Conservation (phyloP, 176 grass and related monocot genomes). For the Elaeis guineensis region DNA sequence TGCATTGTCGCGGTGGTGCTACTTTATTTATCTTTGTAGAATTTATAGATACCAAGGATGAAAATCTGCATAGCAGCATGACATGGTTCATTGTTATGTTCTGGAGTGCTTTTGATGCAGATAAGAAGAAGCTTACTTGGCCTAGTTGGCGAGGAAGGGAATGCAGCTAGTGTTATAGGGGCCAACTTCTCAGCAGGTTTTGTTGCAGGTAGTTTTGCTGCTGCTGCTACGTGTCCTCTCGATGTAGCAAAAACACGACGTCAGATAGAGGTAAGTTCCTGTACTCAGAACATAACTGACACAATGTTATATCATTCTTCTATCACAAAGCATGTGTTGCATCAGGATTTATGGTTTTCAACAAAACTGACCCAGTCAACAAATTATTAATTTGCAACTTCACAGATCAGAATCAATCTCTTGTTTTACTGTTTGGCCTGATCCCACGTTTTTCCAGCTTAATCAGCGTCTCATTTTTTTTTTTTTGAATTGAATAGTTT, state of each 20-base stretch:
- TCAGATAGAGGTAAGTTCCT: constrained; percentile 70
- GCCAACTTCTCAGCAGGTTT: constrained; percentile 78
- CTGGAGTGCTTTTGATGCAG: constrained; percentile 28
- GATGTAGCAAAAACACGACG: constrained; percentile 91
- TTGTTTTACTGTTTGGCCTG: not conserved
- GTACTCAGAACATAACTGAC: not conserved
- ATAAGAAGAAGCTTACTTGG: constrained; percentile 46
- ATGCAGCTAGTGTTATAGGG: constrained; percentile 42
- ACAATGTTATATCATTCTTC: too few species aligned
- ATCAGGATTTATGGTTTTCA: too few species aligned
- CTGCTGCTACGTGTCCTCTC: constrained; percentile 74
- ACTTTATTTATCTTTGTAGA: constrained; percentile 4
- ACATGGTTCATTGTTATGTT: too few species aligned
- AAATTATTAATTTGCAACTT: not conserved
- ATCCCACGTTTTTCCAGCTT: too few species aligned
- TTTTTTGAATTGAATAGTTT: too few species aligned
- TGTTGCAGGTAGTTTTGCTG: constrained; percentile 67
- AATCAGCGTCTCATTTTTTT: too few species aligned
- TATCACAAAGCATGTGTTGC: too few species aligned
- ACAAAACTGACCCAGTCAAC: not conserved
- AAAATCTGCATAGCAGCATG: too few species aligned
- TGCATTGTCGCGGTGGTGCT: not conserved
- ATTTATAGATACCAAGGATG: too few species aligned
- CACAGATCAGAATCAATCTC: not conserved
- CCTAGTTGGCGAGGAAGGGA: constrained; percentile 45